Percentiles rank a stretch among this genome's conserved stretches.
These are phyloP conservation scores for Cladosporium velox DNA, from an alignment of 2,329 filamentous ascomycete species.

Conservation along the genomic window DNA sequence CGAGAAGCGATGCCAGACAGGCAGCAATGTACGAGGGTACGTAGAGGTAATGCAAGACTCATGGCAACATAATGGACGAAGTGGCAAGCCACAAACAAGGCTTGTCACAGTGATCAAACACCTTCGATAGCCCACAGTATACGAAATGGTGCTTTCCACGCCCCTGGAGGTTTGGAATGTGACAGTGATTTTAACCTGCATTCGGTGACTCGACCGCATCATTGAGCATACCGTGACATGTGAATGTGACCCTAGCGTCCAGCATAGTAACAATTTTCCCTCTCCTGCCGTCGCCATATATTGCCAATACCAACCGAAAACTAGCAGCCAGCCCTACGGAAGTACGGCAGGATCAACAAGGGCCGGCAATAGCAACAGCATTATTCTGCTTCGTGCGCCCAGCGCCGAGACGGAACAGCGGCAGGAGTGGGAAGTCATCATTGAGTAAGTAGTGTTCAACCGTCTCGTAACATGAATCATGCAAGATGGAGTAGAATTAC, in stretches of 20 bases:
- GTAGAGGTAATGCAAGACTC: background rate
- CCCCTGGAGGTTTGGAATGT: background rate
- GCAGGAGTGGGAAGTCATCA: background rate
- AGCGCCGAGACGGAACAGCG: background rate
- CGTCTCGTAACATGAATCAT: background rate
- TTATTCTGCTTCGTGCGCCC: background rate
- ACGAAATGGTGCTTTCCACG: background rate
- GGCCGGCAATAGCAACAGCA: background rate
- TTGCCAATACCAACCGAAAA: background rate
- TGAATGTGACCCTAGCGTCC: background rate
- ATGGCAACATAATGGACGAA: background rate
- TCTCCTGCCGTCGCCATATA: background rate
- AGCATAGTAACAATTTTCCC: background rate
- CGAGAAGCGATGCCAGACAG: slow-evolving; percentile 23
- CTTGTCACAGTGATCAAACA: background rate
- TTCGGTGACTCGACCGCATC: background rate
- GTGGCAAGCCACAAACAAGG: background rate
- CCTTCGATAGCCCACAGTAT: slow-evolving; percentile 1
- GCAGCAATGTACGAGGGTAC: slow-evolving; percentile 16
- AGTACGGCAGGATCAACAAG: slow-evolving; percentile 3
- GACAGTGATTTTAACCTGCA: background rate
- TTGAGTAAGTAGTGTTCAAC: background rate
- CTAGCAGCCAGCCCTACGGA: slow-evolving; percentile 3
- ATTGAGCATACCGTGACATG: background rate
- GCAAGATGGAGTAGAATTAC: background rate